Percentiles rank a stretch among this genome's conserved stretches.
These are phyloP conservation scores for Neostapfia colusana DNA, from an alignment of 176 grass and related monocot species.

Conservation along the genomic window DNA sequence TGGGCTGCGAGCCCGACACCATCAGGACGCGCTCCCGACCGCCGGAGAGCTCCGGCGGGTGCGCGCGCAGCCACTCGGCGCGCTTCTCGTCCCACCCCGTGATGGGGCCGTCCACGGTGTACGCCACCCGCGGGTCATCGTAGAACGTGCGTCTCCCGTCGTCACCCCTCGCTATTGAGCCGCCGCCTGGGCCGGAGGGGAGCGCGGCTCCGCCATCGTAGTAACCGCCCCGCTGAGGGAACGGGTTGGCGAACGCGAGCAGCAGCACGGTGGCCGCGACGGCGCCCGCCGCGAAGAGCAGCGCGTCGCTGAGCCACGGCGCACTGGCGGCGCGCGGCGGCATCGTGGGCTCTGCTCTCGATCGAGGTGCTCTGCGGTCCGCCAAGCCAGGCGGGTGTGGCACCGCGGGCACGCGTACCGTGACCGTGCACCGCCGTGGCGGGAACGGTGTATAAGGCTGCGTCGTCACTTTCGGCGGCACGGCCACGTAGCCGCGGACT, in stretches of 20 bases:
- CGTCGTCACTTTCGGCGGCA: background rate
- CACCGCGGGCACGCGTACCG: background rate
- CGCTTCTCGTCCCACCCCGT: slow-evolving; percentile 79
- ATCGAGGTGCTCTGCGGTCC: background rate
- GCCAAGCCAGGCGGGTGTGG: background rate
- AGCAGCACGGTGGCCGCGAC: slow-evolving; percentile 45
- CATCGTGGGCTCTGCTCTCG: slow-evolving; percentile 11
- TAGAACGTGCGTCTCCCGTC: slow-evolving; percentile 54
- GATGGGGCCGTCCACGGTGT: slow-evolving; percentile 67
- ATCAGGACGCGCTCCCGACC: slow-evolving; percentile 58
- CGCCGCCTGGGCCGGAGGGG: slow-evolving; percentile 3
- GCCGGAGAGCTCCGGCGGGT: slow-evolving; percentile 37
- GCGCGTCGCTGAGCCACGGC: slow-evolving; percentile 47
- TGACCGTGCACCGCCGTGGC: slow-evolving; percentile 1
- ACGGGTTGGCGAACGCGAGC: slow-evolving; percentile 45
- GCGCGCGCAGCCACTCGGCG: slow-evolving; percentile 54
- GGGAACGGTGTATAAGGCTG: background rate
- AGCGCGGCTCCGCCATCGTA: background rate
- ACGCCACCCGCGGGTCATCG: slow-evolving; percentile 64
- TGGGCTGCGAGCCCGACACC: slow-evolving; percentile 82
- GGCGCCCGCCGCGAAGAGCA: slow-evolving; percentile 66
- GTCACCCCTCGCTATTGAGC: background rate
- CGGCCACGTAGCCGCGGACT: background rate
- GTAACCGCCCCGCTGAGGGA: background rate
- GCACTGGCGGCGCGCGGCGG: slow-evolving; percentile 25